Evolutionary conservation across 805 yeast genomes (phyloP).

Genomic region (Saccharomycopsis fermentans): DNA sequence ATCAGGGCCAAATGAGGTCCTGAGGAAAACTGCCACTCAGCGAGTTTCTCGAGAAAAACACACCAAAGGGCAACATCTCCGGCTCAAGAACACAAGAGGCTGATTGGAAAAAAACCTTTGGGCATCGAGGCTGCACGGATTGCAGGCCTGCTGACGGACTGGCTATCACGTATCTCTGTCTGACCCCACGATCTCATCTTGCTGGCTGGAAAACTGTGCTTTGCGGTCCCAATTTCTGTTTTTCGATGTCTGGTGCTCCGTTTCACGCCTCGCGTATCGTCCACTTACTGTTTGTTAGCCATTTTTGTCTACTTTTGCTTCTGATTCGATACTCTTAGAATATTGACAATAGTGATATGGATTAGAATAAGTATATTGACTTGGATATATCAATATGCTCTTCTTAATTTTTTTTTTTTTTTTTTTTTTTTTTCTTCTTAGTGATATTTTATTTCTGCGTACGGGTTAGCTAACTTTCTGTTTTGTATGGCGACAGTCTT

Average conservation of each 20-base stretch:
- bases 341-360: neutral
- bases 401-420: neutral
- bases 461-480: neutral
- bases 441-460: neutral
- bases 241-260: neutral
- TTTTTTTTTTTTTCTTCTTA: neutral
- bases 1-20: too few relatives aligned
- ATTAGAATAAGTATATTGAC: neutral
- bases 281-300: conserved; percentile 3
- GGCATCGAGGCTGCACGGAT: too few relatives aligned
- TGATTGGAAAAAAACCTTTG: too few relatives aligned
- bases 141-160: too few relatives aligned
- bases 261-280: neutral
- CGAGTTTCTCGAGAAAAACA: too few relatives aligned
- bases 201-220: too few relatives aligned
- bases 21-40: too few relatives aligned
- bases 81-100: too few relatives aligned
- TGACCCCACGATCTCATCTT: too few relatives aligned
- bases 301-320: conserved; percentile 2
- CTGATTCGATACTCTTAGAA: neutral
- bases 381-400: neutral
- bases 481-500: neutral
- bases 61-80: too few relatives aligned
- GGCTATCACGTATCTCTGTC: too few relatives aligned
- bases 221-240: neutral